phyloP scores from a whole-genome alignment of 352 stramenopile species.

The Phytopythium vexans region DNA sequence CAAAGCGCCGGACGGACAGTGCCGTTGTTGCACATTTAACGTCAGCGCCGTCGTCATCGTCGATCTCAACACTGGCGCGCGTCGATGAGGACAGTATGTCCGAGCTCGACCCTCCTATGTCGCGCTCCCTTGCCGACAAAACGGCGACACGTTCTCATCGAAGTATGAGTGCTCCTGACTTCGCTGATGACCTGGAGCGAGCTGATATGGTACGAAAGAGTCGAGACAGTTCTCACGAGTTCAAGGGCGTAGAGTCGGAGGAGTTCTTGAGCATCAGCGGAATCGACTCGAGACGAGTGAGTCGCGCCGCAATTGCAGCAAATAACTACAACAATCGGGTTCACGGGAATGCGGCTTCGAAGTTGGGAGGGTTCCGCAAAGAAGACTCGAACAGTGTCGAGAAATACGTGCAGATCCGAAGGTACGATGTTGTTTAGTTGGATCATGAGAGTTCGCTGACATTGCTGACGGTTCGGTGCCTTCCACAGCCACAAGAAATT shows the following conservation, averaged over 20 bases:
- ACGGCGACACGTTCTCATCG: conserved; percentile 35
- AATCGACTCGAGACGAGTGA: conserved; percentile 22
- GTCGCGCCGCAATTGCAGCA: conserved; percentile 21
- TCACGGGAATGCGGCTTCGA: conserved; percentile 20
- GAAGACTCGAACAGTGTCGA: conserved; percentile 64
- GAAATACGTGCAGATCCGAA: conserved; percentile 38
- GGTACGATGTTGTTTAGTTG: conserved; percentile 22
- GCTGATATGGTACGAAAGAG: conserved; percentile 16
- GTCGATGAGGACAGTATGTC: conserved; percentile 56
- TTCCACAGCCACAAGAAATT: conserved; percentile 49
- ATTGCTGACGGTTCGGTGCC: neutral
- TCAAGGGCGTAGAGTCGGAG: conserved; percentile 19
- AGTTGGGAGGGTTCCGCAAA: conserved; percentile 41
- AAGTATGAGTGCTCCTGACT: conserved; percentile 79
- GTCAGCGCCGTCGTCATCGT: conserved; percentile 36
- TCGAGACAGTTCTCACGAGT: conserved; percentile 36
- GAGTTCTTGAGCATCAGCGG: conserved; percentile 31
- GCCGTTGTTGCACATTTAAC: conserved; percentile 42
- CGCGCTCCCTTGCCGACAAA: conserved; percentile 18
- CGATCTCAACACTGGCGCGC: conserved; percentile 27
- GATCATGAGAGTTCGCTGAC: neutral
- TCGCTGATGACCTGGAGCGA: conserved; percentile 51
- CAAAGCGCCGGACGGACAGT: conserved; percentile 46
- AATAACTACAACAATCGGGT: conserved; percentile 26
- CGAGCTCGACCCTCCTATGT: conserved; percentile 17